Evolutionary conservation across 768 basidiomycete species (phyloP), one percentile per base, ranked within the genome.

Genomic region (Tylopilus rubrobrunneus): DNA sequence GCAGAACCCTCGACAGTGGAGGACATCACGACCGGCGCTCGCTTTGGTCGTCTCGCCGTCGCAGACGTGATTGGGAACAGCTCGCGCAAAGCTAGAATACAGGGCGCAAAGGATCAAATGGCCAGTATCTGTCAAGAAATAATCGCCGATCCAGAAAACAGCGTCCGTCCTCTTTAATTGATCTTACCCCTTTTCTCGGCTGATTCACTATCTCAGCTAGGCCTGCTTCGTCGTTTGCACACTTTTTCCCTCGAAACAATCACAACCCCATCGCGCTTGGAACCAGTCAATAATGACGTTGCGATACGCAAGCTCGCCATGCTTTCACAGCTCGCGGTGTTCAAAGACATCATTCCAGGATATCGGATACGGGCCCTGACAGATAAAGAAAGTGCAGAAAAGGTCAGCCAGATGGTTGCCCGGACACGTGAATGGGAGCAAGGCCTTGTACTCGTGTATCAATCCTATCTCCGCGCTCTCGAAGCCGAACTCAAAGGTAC

Each of bases 371-470:
- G 97, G 49, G 73, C 85, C 17, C 76, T 98, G 42, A 94, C 92
- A 7, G 96, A 93, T 48, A 82, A 82, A 59, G 97, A 99, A 71
- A 92, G 89, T 70, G 76, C 84, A 4, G 92, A 94, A 70, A 97
- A 96, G 73, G 92, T 97, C 59, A 84, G 92, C 68, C 96, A 98
- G 71, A 85, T 91, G 76, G 94, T 99, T 8, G 78, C 86, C 17
- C 81, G 84, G 25, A 87, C 89, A 60, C 82, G 97, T 58, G 97
- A 98, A 64, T 98, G 88, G 82, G 97, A 99, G 67, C 93, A 98
- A 69, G 90, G 95, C 25, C 77, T 99, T 51, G 87, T 98, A 33
- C 71, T 77, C 50, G 83, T 86, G 23, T 99, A 99, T 71, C 94
- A 97, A 72, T 76, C 78, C 19, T 98, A 94, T 74, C 80, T 99